phyloP scores from a whole-genome alignment of 129 eudicot species.

The Flaveria brownii region DNA sequence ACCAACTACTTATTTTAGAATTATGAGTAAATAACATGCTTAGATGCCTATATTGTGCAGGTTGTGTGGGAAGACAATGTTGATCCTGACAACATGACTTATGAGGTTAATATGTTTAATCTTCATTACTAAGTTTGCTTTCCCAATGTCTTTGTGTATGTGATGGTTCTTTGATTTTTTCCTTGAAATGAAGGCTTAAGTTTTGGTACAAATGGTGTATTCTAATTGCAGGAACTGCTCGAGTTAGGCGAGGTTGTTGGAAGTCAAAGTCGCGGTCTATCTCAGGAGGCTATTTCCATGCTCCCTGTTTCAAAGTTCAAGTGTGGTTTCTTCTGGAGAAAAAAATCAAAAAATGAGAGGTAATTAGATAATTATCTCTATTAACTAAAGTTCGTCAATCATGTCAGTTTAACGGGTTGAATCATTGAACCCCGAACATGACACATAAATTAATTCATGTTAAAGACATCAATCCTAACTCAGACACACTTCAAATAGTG shows the following conservation, averaged over 20 bases:
- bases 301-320: slow-evolving; percentile 83
- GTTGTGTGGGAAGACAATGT: slow-evolving; percentile 85
- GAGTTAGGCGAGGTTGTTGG: slow-evolving; percentile 97
- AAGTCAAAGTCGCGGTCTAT: slow-evolving; percentile 90
- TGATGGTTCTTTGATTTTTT: background rate
- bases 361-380: slow-evolving; percentile 26
- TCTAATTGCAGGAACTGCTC: slow-evolving; percentile 65
- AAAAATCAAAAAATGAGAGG: slow-evolving; percentile 71
- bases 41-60: slow-evolving; percentile 40
- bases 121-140: slow-evolving; percentile 9
- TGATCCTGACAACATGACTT: slow-evolving; percentile 91
- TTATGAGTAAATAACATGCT: slow-evolving; percentile 18
- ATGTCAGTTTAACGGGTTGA: background rate
- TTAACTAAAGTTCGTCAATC: background rate
- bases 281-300: slow-evolving; percentile 64
- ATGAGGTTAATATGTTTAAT: slow-evolving; percentile 58
- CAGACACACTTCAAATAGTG: background rate
- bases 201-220: slow-evolving; percentile 19
- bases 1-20: background rate
- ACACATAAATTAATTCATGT: background rate
- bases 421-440: background rate
- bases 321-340: slow-evolving; percentile 72
- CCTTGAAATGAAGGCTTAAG: slow-evolving; percentile 7
- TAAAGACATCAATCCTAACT: background rate
- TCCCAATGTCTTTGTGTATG: background rate